A percentile compares a stretch with the other conserved stretches of the same genome.
phyloP scores from a whole-genome alignment of 305 asterid species.

The Salvia sclarea region DNA sequence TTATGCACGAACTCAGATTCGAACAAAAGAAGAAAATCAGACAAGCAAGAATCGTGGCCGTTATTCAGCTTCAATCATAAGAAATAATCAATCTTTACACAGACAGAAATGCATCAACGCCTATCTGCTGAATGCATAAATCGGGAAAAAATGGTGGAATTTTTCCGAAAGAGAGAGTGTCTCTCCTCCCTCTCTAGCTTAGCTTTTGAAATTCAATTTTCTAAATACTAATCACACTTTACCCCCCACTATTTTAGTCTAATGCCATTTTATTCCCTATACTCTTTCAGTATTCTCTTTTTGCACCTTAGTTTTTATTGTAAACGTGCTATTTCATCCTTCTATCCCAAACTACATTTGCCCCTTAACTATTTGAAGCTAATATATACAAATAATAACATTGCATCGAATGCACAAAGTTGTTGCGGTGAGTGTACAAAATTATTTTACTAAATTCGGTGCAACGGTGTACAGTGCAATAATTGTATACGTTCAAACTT shows the following conservation, averaged over 20 bases:
- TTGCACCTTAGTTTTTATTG: neutral
- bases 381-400: no score
- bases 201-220: slow-evolving; percentile 82
- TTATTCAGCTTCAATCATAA: slow-evolving; percentile 34
- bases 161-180: slow-evolving; percentile 36
- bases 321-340: neutral
- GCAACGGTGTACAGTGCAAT: no score
- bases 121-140: slow-evolving; percentile 15
- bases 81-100: slow-evolving; percentile 33
- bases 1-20: slow-evolving; percentile 50
- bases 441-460: no score
- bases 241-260: slow-evolving; percentile 10
- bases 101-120: slow-evolving; percentile 18
- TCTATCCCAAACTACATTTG: neutral
- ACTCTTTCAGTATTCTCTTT: neutral
- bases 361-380: neutral
- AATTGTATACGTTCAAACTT: no score
- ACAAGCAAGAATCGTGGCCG: slow-evolving; percentile 29
- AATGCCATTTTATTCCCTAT: neutral
- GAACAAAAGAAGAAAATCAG: slow-evolving; percentile 26
- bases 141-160: slow-evolving; percentile 31
- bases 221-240: slow-evolving; percentile 18
- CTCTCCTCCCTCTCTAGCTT: slow-evolving; percentile 69
- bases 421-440: no score
- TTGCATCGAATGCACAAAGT: no score